phyloP scores from a whole-genome alignment of 1,139 yeast genomes.

The Protomyces arabidopsidicola region DNA sequence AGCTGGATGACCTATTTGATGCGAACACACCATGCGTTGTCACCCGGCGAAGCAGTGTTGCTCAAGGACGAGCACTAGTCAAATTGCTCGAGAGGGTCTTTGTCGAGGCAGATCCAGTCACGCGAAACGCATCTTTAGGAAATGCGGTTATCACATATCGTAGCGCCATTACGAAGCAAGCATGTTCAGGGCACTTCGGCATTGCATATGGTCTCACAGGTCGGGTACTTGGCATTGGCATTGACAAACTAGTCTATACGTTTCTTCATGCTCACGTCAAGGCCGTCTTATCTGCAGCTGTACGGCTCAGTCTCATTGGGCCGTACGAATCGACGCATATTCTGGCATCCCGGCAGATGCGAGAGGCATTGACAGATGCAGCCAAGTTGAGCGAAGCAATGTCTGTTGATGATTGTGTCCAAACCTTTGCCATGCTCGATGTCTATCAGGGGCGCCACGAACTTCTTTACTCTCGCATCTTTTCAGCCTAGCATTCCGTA shows the following conservation, averaged over 20 bases:
- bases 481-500: slow-evolving; percentile 8
- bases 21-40: slow-evolving; percentile 28
- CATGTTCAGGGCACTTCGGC: slow-evolving; percentile 27
- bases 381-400: neutral
- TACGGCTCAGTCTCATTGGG: slow-evolving; percentile 27
- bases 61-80: slow-evolving; percentile 28
- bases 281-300: slow-evolving; percentile 29
- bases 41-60: slow-evolving; percentile 24
- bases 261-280: slow-evolving; percentile 26
- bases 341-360: slow-evolving; percentile 22
- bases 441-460: slow-evolving; percentile 30
- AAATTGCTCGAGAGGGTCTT: slow-evolving; percentile 13
- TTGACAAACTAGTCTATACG: slow-evolving; percentile 12
- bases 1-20: slow-evolving; percentile 23
- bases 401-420: slow-evolving; percentile 19
- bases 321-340: slow-evolving; percentile 25
- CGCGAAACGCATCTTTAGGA: neutral
- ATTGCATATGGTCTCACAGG: slow-evolving; percentile 27
- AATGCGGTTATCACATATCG: neutral
- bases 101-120: neutral
- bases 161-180: neutral
- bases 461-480: slow-evolving; percentile 28
- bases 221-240: slow-evolving; percentile 17
- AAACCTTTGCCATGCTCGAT: slow-evolving; percentile 26
- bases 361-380: neutral